Percentiles rank a stretch among this genome's conserved stretches.
phyloP scores from a whole-genome alignment of 2,329 filamentous ascomycete genomes.

The Trichoderma sp. region DNA sequence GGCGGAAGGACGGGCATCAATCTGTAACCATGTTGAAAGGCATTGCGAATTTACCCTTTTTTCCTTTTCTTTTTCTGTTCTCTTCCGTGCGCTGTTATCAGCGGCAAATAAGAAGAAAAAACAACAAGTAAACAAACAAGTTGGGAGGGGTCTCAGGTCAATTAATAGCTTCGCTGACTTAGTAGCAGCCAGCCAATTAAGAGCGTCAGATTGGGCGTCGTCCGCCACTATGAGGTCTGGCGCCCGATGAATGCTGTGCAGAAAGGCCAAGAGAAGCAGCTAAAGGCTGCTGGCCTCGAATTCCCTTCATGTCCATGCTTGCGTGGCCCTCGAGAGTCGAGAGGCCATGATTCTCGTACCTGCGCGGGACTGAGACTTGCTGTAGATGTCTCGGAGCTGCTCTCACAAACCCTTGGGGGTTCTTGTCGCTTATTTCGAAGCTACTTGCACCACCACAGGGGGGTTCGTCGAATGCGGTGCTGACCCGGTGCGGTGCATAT shows the following conservation, averaged over 20 bases:
- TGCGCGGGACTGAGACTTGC: conserved; percentile 6
- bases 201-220: neutral
- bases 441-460: neutral
- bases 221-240: neutral
- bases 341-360: conserved; percentile 1
- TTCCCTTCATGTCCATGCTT: neutral
- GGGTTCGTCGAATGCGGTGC: neutral
- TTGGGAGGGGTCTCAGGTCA: neutral
- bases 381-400: conserved; percentile 6
- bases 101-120: neutral
- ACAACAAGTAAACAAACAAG: neutral
- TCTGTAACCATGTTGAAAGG: neutral
- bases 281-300: neutral
- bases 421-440: conserved; percentile 4
- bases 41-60: neutral
- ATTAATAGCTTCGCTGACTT: neutral
- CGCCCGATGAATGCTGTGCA: neutral
- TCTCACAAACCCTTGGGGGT: neutral
- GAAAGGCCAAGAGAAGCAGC: neutral
- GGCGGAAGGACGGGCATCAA: neutral
- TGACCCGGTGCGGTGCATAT: neutral
- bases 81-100: neutral
- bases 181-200: neutral
- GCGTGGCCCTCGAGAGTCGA: neutral
- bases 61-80: neutral